Percentiles rank a stretch among this genome's conserved stretches.
phyloP scores from a whole-genome alignment of 805 yeast genomes.

The Ogataea angusta region DNA sequence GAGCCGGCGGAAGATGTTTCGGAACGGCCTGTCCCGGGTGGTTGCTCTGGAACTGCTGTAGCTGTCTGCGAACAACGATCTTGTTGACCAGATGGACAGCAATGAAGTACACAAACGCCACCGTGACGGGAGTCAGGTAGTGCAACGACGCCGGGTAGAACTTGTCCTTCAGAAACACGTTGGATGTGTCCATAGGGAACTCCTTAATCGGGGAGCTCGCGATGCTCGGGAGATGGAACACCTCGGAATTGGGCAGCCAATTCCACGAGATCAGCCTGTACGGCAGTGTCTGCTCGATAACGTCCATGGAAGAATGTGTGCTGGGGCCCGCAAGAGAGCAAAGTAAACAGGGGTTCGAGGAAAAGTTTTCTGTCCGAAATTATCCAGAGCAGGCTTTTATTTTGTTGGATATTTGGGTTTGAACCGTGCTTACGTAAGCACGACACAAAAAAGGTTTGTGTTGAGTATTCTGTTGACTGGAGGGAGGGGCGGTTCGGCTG shows the following conservation, averaged over 20 bases:
- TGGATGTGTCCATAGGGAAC: slow-evolving; percentile 25
- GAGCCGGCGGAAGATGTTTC: slow-evolving; percentile 50
- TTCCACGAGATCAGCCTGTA: slow-evolving; percentile 22
- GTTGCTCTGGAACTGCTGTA: slow-evolving; percentile 29
- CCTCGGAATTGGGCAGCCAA: slow-evolving; percentile 23
- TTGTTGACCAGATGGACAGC: slow-evolving; percentile 55
- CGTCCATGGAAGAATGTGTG: slow-evolving; percentile 2
- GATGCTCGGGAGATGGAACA: slow-evolving; percentile 28
- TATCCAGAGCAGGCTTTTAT: not conserved
- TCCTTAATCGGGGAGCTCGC: slow-evolving; percentile 23
- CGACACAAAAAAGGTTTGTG: not conserved
- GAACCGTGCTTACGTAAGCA: slow-evolving; percentile 1
- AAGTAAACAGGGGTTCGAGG: not conserved
- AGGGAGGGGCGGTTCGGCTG: not conserved
- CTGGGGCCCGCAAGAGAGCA: not conserved
- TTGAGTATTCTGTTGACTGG: not conserved
- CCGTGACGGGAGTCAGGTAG: slow-evolving; percentile 50
- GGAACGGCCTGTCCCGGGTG: slow-evolving; percentile 26
- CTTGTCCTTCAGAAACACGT: slow-evolving; percentile 25
- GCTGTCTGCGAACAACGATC: slow-evolving; percentile 44
- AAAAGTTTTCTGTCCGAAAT: slow-evolving; percentile 2
- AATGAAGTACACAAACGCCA: slow-evolving; percentile 57
- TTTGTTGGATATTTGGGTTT: slow-evolving; percentile 2
- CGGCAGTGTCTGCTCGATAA: slow-evolving; percentile 10
- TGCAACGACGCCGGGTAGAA: slow-evolving; percentile 44